Evolutionary conservation across 805 yeast genomes (phyloP).

Genomic region (Zygotorulaspora sp.): DNA sequence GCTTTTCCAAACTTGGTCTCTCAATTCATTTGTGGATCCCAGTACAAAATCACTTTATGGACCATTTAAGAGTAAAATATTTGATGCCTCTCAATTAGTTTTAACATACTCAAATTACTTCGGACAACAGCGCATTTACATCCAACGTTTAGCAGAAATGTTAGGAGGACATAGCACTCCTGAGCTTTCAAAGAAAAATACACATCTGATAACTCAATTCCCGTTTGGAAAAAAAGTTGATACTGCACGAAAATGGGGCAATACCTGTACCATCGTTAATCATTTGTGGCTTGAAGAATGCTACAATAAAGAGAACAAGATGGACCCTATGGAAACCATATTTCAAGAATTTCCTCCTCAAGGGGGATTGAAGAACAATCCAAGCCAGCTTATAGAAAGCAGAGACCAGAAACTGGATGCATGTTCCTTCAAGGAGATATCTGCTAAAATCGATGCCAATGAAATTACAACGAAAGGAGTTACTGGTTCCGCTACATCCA

Average conservation of each 20-base stretch:
- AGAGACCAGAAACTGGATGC: too few relatives aligned
- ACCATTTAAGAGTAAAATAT: conserved; percentile 51
- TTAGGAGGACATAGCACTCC: conserved; percentile 78
- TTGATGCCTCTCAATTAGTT: conserved; percentile 49
- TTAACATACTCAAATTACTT: conserved; percentile 75
- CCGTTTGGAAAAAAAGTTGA: conserved; percentile 69
- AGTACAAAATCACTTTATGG: conserved; percentile 55
- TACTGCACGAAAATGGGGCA: conserved; percentile 66
- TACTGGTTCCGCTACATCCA: too few relatives aligned
- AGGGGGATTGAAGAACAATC: conserved; percentile 13
- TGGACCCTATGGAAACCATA: conserved; percentile 9
- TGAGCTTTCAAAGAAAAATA: conserved; percentile 55
- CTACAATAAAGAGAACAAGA: conserved; percentile 32
- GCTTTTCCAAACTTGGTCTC: conserved; percentile 64
- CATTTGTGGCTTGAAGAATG: conserved; percentile 89
- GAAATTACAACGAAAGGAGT: too few relatives aligned
- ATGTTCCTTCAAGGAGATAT: too few relatives aligned
- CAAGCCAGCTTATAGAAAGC: conserved; percentile 15
- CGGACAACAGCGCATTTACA: conserved; percentile 76
- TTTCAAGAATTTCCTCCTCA: conserved; percentile 14
- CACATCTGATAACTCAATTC: conserved; percentile 66
- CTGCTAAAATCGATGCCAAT: too few relatives aligned
- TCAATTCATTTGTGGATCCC: conserved; percentile 54
- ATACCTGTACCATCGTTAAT: conserved; percentile 43
- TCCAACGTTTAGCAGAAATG: conserved; percentile 56